These are phyloP conservation scores for Hypoxylon fuscum DNA, from an alignment of 495 filamentous ascomycete genomes.

Conservation along the genomic window DNA sequence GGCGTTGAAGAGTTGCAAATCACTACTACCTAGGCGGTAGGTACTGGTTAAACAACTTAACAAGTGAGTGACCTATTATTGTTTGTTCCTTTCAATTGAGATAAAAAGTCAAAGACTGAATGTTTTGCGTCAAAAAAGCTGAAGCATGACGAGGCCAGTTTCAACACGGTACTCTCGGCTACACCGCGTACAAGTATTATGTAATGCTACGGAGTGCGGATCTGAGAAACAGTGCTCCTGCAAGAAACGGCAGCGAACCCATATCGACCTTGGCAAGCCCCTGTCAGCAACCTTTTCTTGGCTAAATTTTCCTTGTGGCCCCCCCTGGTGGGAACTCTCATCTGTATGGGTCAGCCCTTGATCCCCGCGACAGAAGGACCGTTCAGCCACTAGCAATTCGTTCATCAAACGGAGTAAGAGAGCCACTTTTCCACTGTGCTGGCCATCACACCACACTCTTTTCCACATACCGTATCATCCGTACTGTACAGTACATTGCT, in stretches of 20 bases:
- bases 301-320: slow-evolving; percentile 20
- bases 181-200: no score
- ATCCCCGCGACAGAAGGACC: slow-evolving; percentile 27
- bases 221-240: neutral
- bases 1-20: neutral
- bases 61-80: no score
- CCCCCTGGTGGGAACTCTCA: slow-evolving; percentile 1
- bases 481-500: neutral
- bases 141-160: no score
- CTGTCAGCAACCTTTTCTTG: slow-evolving; percentile 23
- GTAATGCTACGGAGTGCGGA: neutral
- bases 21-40: neutral
- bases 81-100: no score
- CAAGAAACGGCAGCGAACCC: neutral
- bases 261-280: slow-evolving; percentile 7
- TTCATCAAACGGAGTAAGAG: slow-evolving; percentile 17
- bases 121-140: no score
- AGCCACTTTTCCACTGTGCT: slow-evolving; percentile 35
- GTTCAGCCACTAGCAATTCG: slow-evolving; percentile 21
- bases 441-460: slow-evolving; percentile 30
- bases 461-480: neutral
- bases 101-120: no score
- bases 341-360: slow-evolving; percentile 21
- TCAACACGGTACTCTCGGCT: no score
- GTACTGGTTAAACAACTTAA: no score